Evolutionary conservation across 441 rosid genomes (phyloP).

Genomic region (Francoa sonchifolia): DNA sequence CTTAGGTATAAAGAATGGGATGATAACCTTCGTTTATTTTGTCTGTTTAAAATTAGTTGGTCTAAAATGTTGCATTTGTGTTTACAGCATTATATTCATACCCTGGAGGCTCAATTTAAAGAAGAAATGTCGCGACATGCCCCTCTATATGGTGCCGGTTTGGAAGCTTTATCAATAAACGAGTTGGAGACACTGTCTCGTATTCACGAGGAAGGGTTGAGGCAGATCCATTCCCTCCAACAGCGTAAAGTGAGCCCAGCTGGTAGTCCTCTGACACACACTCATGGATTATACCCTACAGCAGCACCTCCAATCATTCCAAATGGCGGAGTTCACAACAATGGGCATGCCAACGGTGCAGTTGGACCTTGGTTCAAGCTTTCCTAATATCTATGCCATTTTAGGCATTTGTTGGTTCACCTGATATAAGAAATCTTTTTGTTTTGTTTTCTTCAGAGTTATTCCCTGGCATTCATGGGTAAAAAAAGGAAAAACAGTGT

Average conservation of each 20-base stretch:
- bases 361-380: conserved; percentile 90
- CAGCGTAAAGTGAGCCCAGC: conserved; percentile 70
- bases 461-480: too few relatives aligned
- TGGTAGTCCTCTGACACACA: conserved; percentile 60
- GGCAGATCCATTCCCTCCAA: conserved; percentile 73
- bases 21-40: too few relatives aligned
- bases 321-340: conserved; percentile 61
- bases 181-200: conserved; percentile 82
- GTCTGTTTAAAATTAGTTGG: neutral
- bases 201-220: conserved; percentile 92
- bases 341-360: conserved; percentile 72
- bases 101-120: conserved; percentile 62
- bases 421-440: too few relatives aligned
- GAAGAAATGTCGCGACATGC: conserved; percentile 96
- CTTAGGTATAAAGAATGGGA: too few relatives aligned
- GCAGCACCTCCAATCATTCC: conserved; percentile 61
- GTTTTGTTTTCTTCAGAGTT: too few relatives aligned
- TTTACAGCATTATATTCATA: conserved; percentile 83
- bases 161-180: conserved; percentile 80
- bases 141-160: conserved; percentile 87
- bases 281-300: conserved; percentile 57
- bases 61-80: neutral
- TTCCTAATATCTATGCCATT: conserved; percentile 15
- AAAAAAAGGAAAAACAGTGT: too few relatives aligned
- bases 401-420: conserved; percentile 12